Conservation (phyloP, 2,329 filamentous ascomycete species). For the Rhynchosporium secalis region DNA sequence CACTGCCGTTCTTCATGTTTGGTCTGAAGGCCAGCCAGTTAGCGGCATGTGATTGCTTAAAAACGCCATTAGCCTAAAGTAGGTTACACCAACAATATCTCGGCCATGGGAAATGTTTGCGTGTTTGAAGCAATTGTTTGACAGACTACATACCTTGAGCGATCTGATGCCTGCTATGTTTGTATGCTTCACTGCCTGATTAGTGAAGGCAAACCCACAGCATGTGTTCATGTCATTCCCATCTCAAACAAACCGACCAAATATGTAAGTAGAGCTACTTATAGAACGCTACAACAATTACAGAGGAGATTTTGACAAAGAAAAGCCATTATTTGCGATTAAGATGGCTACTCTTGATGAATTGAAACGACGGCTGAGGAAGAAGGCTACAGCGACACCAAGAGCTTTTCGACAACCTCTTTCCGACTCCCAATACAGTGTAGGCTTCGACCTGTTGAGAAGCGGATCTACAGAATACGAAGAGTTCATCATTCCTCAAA, state of each 20-base stretch:
- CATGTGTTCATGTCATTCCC: too few relatives aligned
- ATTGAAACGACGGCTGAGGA: slow-evolving; percentile 27
- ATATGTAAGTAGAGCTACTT: not conserved
- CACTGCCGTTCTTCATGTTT: too few relatives aligned
- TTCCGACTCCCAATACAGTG: slow-evolving; percentile 28
- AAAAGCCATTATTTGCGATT: not conserved
- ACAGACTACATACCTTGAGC: too few relatives aligned
- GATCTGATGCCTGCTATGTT: too few relatives aligned
- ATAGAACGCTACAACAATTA: not conserved
- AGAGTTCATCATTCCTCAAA: slow-evolving; percentile 34
- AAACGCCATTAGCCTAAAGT: too few relatives aligned
- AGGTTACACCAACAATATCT: too few relatives aligned
- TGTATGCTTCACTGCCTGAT: not conserved
- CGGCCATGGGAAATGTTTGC: too few relatives aligned
- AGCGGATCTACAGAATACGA: slow-evolving; percentile 28
- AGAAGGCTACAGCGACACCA: slow-evolving; percentile 11
- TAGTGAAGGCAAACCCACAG: not conserved
- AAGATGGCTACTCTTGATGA: slow-evolving; percentile 28
- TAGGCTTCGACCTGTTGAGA: slow-evolving; percentile 26
- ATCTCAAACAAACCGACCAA: not conserved
- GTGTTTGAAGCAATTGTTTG: too few relatives aligned
- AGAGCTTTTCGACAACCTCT: slow-evolving; percentile 22
- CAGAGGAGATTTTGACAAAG: too few relatives aligned
- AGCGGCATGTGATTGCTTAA: too few relatives aligned
- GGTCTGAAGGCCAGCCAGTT: too few relatives aligned